phyloP scores from a whole-genome alignment of 805 yeast genomes.

The Yamadazyma takamatsuzukensis region DNA sequence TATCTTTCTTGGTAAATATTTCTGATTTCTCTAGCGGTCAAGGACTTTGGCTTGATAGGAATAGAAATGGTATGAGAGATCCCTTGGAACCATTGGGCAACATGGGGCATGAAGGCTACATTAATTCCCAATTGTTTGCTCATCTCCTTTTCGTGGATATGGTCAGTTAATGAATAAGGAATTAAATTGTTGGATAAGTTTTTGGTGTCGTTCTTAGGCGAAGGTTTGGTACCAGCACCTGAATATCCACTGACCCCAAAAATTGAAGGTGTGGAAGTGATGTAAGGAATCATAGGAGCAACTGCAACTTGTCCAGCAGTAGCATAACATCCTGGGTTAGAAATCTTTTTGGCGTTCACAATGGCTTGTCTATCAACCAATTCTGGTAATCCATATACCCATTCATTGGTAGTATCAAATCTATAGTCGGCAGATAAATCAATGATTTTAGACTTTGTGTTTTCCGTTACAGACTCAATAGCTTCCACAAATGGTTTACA shows the following conservation, averaged over 20 bases:
- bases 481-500: conserved; percentile 86
- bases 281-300: conserved; percentile 73
- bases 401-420: conserved; percentile 81
- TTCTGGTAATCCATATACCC: conserved; percentile 97
- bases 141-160: conserved; percentile 93
- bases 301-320: conserved; percentile 92
- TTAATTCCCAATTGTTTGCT: conserved; percentile 71
- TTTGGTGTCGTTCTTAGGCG: conserved; percentile 86
- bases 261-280: conserved; percentile 71
- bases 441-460: conserved; percentile 73
- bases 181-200: conserved; percentile 77
- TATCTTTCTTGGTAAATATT: conserved; percentile 84
- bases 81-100: conserved; percentile 99
- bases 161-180: conserved; percentile 95
- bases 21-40: conserved; percentile 80
- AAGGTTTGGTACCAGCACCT: conserved; percentile 99
- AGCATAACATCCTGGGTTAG: conserved; percentile 99
- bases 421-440: conserved; percentile 96
- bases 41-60: conserved; percentile 64
- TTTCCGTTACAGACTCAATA: conserved; percentile 54
- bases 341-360: conserved; percentile 70
- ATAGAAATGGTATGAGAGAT: conserved; percentile 88
- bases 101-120: conserved; percentile 94
- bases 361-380: conserved; percentile 65
- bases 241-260: conserved; percentile 98